Evolutionary conservation across 2,329 filamentous ascomycete species (phyloP), one percentile per base, ranked within the genome.

Genomic region (Cercospora berteroae): DNA sequence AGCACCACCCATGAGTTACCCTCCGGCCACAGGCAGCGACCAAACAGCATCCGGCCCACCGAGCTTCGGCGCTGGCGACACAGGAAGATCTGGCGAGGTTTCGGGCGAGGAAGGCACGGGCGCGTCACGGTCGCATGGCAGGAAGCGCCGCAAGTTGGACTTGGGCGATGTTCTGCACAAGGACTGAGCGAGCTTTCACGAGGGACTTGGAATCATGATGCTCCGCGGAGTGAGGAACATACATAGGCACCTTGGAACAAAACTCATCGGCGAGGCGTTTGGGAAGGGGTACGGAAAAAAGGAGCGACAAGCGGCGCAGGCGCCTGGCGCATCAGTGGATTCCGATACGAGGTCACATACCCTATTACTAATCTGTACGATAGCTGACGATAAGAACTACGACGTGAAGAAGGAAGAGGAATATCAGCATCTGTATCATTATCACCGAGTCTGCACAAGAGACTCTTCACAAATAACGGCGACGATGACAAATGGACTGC

Each of bases 121-220:
- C 27, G 56, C 65, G 4, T 56, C 58, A 27, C 60, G 55, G 18
- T 69, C 71, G 25, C 66, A 75, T 23, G 33, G 25, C 25, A 67
- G 69, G 42, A 77, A 77, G 63, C 69, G 74, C 25, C 69, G 74
- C 31, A 70, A 74, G 20, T 71, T 78, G 67, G 75, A 72, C 4
- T 75, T 78, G 9, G 70, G 76, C 56, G 75, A 78, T 52, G 76
- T 78, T 29, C 66, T 78, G 58, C 76, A 77, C 9, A 25, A 60
- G 12, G 29, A 57, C 4, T 57, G 27, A 57, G 16, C 5, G 52
- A 4, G 10, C 9, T 23, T 23, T 12, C 42, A 48, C 16, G 16
- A 5, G 8, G 36, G 16, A 6, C n/a, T n/a, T 42, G 36, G 3
- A 16, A 42, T n/a, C n/a, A n/a, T n/a, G 36, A 42, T n/a, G 36